These are phyloP conservation scores for Clathrospora elynae DNA, from an alignment of 2,329 filamentous ascomycete species.

Conservation along the genomic window DNA sequence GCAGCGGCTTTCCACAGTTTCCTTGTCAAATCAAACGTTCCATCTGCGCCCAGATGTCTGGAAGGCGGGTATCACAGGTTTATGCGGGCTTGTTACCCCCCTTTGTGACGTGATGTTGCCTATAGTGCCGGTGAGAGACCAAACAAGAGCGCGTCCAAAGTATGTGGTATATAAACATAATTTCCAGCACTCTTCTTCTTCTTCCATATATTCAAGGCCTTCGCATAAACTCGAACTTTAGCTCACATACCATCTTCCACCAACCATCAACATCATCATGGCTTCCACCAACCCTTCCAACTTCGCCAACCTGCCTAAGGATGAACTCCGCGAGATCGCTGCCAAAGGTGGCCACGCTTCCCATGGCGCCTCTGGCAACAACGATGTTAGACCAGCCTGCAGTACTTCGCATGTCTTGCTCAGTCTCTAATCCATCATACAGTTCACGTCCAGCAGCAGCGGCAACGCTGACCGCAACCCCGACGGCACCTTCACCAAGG, in stretches of 20 bases:
- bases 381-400: not conserved
- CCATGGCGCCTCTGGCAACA: conserved; percentile 29
- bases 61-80: conserved; percentile 1
- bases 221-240: conserved; percentile 5
- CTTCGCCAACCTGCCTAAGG: conserved; percentile 59
- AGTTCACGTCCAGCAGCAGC: conserved; percentile 4
- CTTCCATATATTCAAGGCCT: not conserved
- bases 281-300: conserved; percentile 56
- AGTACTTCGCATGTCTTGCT: not conserved
- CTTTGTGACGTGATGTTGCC: conserved; percentile 25
- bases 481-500: conserved; percentile 49
- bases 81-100: conserved; percentile 5
- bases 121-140: conserved; percentile 15
- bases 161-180: conserved; percentile 19
- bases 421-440: not conserved
- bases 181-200: conserved; percentile 1
- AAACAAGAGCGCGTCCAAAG: conserved; percentile 17
- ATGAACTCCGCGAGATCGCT: conserved; percentile 56
- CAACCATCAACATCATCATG: conserved; percentile 31
- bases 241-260: conserved; percentile 5
- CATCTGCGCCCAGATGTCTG: conserved; percentile 13
- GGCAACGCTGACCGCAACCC: conserved; percentile 45
- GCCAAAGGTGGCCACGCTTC: conserved; percentile 56
- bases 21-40: conserved; percentile 11
- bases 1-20: conserved; percentile 5